These are phyloP conservation scores for Tripterygium wilfordii DNA, from an alignment of 177 flowering plant species.

Conservation along the genomic window DNA sequence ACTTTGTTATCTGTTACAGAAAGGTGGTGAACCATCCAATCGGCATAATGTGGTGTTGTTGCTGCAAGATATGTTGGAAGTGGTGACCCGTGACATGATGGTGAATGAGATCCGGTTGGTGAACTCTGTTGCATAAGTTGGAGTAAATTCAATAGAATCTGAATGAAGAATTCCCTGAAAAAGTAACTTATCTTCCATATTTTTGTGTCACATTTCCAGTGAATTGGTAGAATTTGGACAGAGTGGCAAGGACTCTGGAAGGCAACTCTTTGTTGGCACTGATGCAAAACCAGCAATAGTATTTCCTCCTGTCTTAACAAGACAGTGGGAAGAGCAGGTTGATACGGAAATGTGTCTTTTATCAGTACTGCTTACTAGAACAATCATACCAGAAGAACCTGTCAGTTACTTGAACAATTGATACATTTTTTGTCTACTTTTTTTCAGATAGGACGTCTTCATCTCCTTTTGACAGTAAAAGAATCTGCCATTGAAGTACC, in stretches of 20 bases:
- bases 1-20: conserved; percentile 41
- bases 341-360: no score
- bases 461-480: conserved; percentile 85
- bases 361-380: neutral
- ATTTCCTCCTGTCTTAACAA: conserved; percentile 77
- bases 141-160: no score
- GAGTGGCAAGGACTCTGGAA: conserved; percentile 72
- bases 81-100: conserved; percentile 98
- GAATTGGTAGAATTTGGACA: conserved; percentile 88
- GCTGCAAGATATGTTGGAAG: conserved; percentile 97
- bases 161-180: no score
- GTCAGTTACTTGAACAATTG: neutral
- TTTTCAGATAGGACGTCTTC: conserved; percentile 67
- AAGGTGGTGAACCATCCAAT: conserved; percentile 65
- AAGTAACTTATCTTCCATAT: neutral
- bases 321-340: conserved; percentile 99
- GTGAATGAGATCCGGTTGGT: conserved; percentile 89
- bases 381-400: neutral
- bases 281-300: conserved; percentile 65
- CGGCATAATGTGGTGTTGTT: conserved; percentile 64
- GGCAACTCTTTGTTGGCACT: conserved; percentile 86
- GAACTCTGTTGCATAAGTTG: conserved; percentile 6
- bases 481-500: conserved; percentile 89
- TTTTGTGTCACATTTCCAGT: conserved; percentile 29
- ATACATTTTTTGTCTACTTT: neutral